Base-by-base conservation (phyloP, 139 green algal genomes). In the Chlamydomonas incerta region DNA sequence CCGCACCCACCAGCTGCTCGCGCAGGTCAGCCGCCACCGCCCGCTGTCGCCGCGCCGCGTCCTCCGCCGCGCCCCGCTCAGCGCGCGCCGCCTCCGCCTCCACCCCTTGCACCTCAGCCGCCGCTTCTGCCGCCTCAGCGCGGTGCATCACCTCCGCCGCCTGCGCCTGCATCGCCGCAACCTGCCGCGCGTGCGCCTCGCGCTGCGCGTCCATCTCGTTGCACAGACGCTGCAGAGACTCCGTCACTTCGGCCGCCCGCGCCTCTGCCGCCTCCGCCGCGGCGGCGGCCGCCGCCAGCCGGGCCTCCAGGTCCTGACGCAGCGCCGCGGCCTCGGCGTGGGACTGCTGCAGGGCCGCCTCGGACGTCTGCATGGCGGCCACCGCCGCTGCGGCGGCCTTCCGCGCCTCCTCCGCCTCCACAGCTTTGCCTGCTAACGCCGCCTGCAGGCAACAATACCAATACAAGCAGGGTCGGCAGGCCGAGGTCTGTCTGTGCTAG, bases 41-140 rank as follows among this genome's bases (percentile, higher is more conserved):
- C 2, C 46, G 63, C 46, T 83, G 63, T 47, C 62, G 60, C 41
- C 46, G 62, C 76, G 76, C 76, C 62, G 3, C 28, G 28, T 29
- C 37, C 29, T 73, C 76, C 21, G 76, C 76, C 62, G 62, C 76
- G 3, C 46, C 62, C 37, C 28, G 41, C 37, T 41, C 26, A 28
- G 62, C 28, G 28, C 41, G 37, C 60, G 76, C 76, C 62, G 41
- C 76, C 62, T 28, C 76, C 37, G 15, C 13, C 28, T 28, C 29
- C 15, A 29, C 26, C 60, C 74, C 62, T 41, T 29, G 14, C 1
- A 3, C 57, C 15, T 10, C 74, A 34, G 34, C 34, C 24, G 20
- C 34, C 58, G 60, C 60, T 35, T 82, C 75, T 15, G 75, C 75
- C 60, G 35, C 75, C 41, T 29, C 75, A 13, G 75, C 75, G 9